Evolutionary conservation across 306 rosid genomes (phyloP).

Genomic region (Prinsepia uniflora): DNA sequence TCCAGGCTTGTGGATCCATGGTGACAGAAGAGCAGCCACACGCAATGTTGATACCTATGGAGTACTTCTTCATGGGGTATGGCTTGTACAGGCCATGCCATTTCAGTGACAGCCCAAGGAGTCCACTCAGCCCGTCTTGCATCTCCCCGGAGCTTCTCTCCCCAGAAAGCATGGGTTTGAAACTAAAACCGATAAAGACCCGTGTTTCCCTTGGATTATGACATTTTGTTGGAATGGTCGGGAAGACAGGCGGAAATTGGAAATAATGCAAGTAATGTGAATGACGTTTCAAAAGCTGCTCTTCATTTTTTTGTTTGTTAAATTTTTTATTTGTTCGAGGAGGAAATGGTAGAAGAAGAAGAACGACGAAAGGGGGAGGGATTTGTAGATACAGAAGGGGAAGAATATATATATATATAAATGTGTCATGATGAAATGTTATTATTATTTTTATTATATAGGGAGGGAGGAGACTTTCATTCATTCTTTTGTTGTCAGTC

Average conservation of each 20-base stretch:
- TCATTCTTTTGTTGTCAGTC: slow-evolving; percentile 66
- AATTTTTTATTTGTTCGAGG: slow-evolving; percentile 20
- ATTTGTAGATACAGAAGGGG: slow-evolving; percentile 45
- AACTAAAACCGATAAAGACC: slow-evolving; percentile 85
- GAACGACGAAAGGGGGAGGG: slow-evolving; percentile 21
- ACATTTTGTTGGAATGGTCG: slow-evolving; percentile 1
- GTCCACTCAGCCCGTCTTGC: slow-evolving; percentile 85
- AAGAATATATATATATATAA: slow-evolving; percentile 18
- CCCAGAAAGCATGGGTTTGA: slow-evolving; percentile 96
- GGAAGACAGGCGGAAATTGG: slow-evolving; percentile 16
- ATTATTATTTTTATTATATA: slow-evolving; percentile 10
- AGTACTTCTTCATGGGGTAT: slow-evolving; percentile 83
- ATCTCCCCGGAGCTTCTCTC: slow-evolving; percentile 91
- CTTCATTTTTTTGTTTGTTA: slow-evolving; percentile 17
- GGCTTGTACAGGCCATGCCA: slow-evolving; percentile 70
- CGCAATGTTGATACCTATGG: slow-evolving; percentile 92
- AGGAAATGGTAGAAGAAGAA: slow-evolving; percentile 21
- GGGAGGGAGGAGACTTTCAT: slow-evolving; percentile 30
- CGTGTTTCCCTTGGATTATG: slow-evolving; percentile 46
- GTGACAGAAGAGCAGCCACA: slow-evolving; percentile 97
- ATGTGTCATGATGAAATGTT: not conserved
- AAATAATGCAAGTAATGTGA: slow-evolving; percentile 20
- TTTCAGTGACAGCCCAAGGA: slow-evolving; percentile 70
- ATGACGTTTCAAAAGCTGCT: not conserved
- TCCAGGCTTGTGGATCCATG: slow-evolving; percentile 95